Evolutionary conservation across 2,329 filamentous ascomycete species (phyloP), one percentile per base, ranked within the genome.

Genomic region (Fusarium tjaetaba): DNA sequence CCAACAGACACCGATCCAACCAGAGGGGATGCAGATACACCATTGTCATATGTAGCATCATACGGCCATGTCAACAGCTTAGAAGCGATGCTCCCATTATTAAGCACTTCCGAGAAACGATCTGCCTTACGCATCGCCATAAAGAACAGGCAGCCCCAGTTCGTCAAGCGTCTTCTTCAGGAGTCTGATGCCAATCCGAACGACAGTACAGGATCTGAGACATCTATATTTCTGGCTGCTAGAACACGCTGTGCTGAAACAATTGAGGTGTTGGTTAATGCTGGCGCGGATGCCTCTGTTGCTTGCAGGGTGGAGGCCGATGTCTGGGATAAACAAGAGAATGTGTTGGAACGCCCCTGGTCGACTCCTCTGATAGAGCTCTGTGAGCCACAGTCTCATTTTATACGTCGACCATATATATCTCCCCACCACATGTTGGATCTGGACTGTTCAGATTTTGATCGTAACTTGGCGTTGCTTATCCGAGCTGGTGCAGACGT

Each of bases 111-210:
- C 2, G 71, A 64, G 14, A 73, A 80, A 14, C 74, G 79, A 14
- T 49, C 59, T 7, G 80, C 79, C 4, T 66, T 84, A 32, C 48
- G 24, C 10, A 80, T 76, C 77, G 79, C 81, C 9, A 75, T 76
- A 6, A 48, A 39, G 7, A 16, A 8, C 3, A 68, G 72, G 9
- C 67, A 60, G 20, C 16, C 73, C 9, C 71, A 75, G 10, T 66
- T 80, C 16, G 75, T 82, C 5, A 69, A 73, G 15, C 65, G 73
- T 13, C 67, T 84, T 22, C 73, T 83, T 13, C 61, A 77, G 38
- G 67, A 80, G 63, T 77, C 81, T 11, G 76, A 74, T 13, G 67
- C 82, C 11, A 71, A 84, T 56, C 66, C 81, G 16, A 82, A 84
- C 38, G 70, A 72, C 26, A 75, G 51, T 20, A 42, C 74, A 4